A percentile compares a stretch with the other conserved stretches of the same genome.
These are phyloP conservation scores for Hymenoscyphus fraxineus DNA, from an alignment of 2,329 filamentous ascomycete genomes.

Conservation along the genomic window DNA sequence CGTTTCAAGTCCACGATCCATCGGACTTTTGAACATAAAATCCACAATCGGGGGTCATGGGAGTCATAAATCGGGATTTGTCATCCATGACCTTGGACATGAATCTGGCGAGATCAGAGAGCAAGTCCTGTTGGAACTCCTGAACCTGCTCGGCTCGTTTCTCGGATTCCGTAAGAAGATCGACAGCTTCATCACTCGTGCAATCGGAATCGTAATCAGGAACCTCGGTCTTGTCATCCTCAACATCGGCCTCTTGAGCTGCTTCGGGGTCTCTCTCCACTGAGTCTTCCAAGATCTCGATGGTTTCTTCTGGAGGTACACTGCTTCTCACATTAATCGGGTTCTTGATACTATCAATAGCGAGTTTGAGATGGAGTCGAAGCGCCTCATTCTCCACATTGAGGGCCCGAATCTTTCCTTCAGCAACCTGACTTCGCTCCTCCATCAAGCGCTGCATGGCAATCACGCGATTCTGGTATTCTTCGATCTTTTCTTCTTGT, in stretches of 20 bases:
- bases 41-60: background rate
- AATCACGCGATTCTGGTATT: slow-evolving; percentile 87
- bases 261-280: background rate
- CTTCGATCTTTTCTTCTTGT: slow-evolving; percentile 81
- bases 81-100: slow-evolving; percentile 85
- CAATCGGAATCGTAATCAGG: slow-evolving; percentile 54
- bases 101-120: slow-evolving; percentile 77
- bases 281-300: background rate
- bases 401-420: slow-evolving; percentile 88
- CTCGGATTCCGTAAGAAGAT: slow-evolving; percentile 35
- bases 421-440: slow-evolving; percentile 82
- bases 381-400: slow-evolving; percentile 89
- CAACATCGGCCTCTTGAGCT: background rate
- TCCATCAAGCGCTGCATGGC: slow-evolving; percentile 96
- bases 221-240: slow-evolving; percentile 27
- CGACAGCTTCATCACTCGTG: slow-evolving; percentile 48
- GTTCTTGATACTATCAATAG: slow-evolving; percentile 82
- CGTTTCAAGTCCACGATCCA: background rate
- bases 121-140: slow-evolving; percentile 76
- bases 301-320: slow-evolving; percentile 1
- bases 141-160: slow-evolving; percentile 65
- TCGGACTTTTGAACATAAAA: background rate
- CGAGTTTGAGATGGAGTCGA: slow-evolving; percentile 81
- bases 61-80: slow-evolving; percentile 55
- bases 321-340: slow-evolving; percentile 62